These are phyloP conservation scores for Candolleomyces eurysporus DNA, from an alignment of 768 basidiomycete species.

Conservation along the genomic window DNA sequence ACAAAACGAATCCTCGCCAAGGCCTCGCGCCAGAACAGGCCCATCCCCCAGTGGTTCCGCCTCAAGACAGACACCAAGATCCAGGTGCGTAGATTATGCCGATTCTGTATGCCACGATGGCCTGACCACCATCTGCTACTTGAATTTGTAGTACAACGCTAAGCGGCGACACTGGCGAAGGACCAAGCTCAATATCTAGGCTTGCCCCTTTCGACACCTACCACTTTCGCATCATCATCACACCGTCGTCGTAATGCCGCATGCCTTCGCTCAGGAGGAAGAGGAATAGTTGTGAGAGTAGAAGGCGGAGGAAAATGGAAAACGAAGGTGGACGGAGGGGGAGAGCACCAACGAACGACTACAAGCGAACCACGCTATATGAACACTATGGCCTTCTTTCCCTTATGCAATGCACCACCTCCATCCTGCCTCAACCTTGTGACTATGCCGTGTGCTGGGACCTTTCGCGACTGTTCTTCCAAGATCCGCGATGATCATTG, in stretches of 20 bases:
- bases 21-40: conserved; percentile 93
- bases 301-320: background rate
- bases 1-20: conserved; percentile 98
- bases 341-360: background rate
- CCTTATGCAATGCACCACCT: background rate
- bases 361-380: background rate
- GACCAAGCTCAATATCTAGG: conserved; percentile 96
- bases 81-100: conserved; percentile 51
- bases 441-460: background rate
- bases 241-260: background rate
- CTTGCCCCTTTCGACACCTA: background rate
- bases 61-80: conserved; percentile 95
- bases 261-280: background rate
- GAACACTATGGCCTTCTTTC: conserved; percentile 5
- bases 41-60: conserved; percentile 99
- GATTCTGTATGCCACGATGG: background rate
- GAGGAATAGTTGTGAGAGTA: background rate
- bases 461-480: too few species aligned
- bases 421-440: background rate
- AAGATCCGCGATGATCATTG: too few species aligned
- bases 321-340: conserved; percentile 1
- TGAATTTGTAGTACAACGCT: conserved; percentile 68
- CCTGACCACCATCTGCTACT: conserved; percentile 3
- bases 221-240: conserved; percentile 4
- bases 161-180: conserved; percentile 99